Percentiles rank a stretch among this genome's conserved stretches.
Conservation (phyloP, 129 eudicot species). For the Flaveria trinervia region DNA sequence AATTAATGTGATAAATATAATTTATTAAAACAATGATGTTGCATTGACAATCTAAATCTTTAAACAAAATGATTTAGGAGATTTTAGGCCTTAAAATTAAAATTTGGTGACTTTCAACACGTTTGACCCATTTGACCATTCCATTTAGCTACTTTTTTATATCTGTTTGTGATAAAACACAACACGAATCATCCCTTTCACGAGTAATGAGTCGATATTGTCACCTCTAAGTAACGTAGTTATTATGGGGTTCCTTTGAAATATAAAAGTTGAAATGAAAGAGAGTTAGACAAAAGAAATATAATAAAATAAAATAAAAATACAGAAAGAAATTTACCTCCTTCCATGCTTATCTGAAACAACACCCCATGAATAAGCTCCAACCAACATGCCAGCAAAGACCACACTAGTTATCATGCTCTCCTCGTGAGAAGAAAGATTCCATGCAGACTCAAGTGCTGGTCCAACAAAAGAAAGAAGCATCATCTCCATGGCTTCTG, state of each 20-base stretch:
- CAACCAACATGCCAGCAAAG: slow-evolving; percentile 64
- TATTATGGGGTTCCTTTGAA: neutral
- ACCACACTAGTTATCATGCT: slow-evolving; percentile 58
- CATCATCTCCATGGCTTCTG: slow-evolving; percentile 81
- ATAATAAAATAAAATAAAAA: neutral
- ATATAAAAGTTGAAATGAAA: neutral
- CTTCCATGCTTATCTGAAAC: slow-evolving; percentile 62
- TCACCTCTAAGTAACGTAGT: neutral
- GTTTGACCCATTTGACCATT: neutral
- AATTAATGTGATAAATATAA: slow-evolving; percentile 3
- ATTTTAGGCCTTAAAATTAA: neutral
- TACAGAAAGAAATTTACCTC: slow-evolving; percentile 25
- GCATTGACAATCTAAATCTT: neutral
- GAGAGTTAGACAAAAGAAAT: neutral
- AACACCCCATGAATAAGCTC: slow-evolving; percentile 64
- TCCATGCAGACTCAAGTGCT: slow-evolving; percentile 58
- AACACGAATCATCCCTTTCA: neutral
- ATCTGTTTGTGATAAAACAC: neutral
- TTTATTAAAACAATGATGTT: neutral
- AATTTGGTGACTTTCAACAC: neutral
- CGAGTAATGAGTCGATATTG: neutral
- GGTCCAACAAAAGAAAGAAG: slow-evolving; percentile 69
- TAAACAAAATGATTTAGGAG: neutral
- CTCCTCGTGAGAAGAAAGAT: slow-evolving; percentile 52
- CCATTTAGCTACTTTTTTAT: neutral